phyloP scores from a whole-genome alignment of 2,329 filamentous ascomycete species.

The Sarocladiaceae sp. region DNA sequence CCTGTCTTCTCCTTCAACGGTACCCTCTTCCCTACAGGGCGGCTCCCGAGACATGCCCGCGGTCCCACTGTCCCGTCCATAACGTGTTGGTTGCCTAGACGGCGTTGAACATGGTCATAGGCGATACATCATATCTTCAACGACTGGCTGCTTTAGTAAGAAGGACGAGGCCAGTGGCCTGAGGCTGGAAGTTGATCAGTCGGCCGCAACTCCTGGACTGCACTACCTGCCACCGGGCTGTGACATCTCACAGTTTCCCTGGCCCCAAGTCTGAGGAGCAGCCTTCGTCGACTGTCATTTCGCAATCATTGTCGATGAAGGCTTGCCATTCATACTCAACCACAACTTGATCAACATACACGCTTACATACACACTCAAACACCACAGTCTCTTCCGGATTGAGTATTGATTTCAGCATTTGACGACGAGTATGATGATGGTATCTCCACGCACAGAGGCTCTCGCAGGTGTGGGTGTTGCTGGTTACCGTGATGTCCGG shows the following conservation, averaged over 20 bases:
- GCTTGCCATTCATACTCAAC: background rate
- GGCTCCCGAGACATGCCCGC: conserved; percentile 8
- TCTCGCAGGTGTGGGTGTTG: background rate
- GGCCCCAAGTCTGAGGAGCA: background rate
- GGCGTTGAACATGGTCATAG: conserved; percentile 2
- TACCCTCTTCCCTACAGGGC: background rate
- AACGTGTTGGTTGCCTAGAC: conserved; percentile 1
- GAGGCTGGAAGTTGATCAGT: background rate
- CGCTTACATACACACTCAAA: background rate
- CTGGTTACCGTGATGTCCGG: conserved; percentile 1
- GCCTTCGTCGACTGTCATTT: conserved; percentile 1
- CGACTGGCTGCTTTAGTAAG: conserved; percentile 8
- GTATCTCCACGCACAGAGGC: conserved; percentile 7
- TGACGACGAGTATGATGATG: conserved; percentile 5
- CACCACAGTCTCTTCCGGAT: too few species aligned
- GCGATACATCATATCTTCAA: conserved; percentile 7
- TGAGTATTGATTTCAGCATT: background rate
- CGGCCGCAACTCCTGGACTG: too few species aligned
- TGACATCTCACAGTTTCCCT: background rate
- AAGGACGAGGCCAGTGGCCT: background rate
- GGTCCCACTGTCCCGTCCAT: conserved; percentile 4
- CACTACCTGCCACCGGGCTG: too few species aligned
- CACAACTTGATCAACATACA: background rate
- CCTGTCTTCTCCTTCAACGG: background rate
- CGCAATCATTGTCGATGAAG: conserved; percentile 1